Evolutionary conservation across 345 rosid species (phyloP), one percentile per base, ranked within the genome.

Genomic region (Gossypium longicalyx): DNA sequence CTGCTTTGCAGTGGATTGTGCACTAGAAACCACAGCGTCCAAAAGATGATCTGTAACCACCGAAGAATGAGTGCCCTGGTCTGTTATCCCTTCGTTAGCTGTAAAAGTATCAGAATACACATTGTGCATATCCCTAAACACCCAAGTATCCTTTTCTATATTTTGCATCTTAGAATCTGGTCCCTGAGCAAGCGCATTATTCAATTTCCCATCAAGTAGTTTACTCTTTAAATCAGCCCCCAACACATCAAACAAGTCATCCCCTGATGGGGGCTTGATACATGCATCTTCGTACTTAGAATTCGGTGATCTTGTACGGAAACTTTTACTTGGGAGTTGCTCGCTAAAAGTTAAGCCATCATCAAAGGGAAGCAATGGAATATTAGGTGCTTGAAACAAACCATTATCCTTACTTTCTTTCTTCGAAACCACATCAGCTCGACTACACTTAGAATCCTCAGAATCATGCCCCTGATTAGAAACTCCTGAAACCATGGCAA

Each of bases 11-110:
- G 79, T 70, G 45, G 89, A 80, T 44, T 80, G 74, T 34, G 88
- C 91, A 76, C 86, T 83, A 3, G 97, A 87, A 60, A 95, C 97
- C 53, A 95, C 94, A 8, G 99, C 99, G 79, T 95, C 99, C 83
- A 95, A 79, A 74, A 95, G 92, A 85, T 95, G 82, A 77, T 89
- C 99, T 12, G 83, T 73, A 41, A 82, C 88, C 48, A 63, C 43
- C 7, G 70, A 80, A 47, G 82, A 77, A 74, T 77, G 72, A 52
- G 78, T 52, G 67, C 78, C 70, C 71, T 53, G 67, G 43, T 74
- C 87, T 19, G 86, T 81, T 62, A 76, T 62, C 67, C 80, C 82
- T 51, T 80, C 84, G 23, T 79, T 80, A 5, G 78, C 76, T 41
- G 93, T 79, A 73, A 76, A 82, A 57, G 84, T 69, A 61, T 77